Conservation (phyloP, 352 stramenopile species). For the Globisporangium middletonii region DNA sequence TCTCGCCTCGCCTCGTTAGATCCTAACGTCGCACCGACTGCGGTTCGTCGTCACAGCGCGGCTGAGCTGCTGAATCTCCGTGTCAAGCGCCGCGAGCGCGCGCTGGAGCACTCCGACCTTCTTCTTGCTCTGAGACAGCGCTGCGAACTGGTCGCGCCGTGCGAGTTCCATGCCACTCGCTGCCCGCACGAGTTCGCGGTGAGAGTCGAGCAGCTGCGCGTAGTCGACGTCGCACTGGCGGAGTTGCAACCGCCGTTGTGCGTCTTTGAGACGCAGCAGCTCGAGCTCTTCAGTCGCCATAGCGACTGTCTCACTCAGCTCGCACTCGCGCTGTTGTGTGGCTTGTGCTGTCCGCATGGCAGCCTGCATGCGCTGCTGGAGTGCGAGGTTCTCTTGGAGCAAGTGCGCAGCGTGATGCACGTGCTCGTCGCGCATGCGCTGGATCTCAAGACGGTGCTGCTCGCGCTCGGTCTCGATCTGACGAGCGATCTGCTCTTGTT, state of each 20-base stretch:
- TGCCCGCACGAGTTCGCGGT: slow-evolving; percentile 16
- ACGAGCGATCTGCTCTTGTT: slow-evolving; percentile 25
- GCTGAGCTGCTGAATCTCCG: slow-evolving; percentile 28
- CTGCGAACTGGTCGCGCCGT: slow-evolving; percentile 21
- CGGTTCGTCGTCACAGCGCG: slow-evolving; percentile 21
- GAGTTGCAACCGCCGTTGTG: slow-evolving; percentile 3
- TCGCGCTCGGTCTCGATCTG: slow-evolving; percentile 12
- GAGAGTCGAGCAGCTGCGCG: slow-evolving; percentile 7
- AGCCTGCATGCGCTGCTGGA: slow-evolving; percentile 20
- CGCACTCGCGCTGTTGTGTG: slow-evolving; percentile 3
- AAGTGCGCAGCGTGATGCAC: slow-evolving; percentile 23
- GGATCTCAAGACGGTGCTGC: not conserved
- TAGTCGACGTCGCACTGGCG: slow-evolving; percentile 21
- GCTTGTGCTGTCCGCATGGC: not conserved
- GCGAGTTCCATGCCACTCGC: slow-evolving; percentile 25
- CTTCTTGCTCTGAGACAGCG: slow-evolving; percentile 26
- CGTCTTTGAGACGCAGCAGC: slow-evolving; percentile 10
- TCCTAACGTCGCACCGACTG: slow-evolving; percentile 16
- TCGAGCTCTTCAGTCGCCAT: slow-evolving; percentile 11
- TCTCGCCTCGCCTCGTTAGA: not conserved
- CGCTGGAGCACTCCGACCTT: slow-evolving; percentile 21
- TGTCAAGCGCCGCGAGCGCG: slow-evolving; percentile 24
- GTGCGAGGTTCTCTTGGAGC: slow-evolving; percentile 20
- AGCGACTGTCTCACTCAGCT: slow-evolving; percentile 9
- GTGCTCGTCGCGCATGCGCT: slow-evolving; percentile 17